Base-by-base conservation (phyloP, 805 yeast species). In the Diddensiella santjacobensis region DNA sequence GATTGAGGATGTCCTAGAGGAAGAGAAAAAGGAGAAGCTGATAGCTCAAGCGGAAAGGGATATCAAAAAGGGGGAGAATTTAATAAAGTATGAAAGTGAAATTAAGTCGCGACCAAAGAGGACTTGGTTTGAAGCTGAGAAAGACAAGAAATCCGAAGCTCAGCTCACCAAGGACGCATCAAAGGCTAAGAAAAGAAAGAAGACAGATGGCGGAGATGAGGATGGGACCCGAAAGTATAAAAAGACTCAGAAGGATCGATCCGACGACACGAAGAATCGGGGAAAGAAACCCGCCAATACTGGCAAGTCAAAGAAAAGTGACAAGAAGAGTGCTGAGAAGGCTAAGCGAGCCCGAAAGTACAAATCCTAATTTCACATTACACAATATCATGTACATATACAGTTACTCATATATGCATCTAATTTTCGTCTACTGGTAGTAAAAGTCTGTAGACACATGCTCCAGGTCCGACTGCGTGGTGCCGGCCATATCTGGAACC, bases 31-130 rank as follows among this genome's bases (percentile, higher is more conserved):
- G 55, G 96, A 87, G 58, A 91, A 91, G 68, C 95, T 88, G 64
- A 72, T 91, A 44, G 65, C 87, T 23, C 79, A 78, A 47, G 98
- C 97, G 1, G 99, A 93, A 71, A 84, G 88, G 85, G 93, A 93
- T 64, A 67, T 91, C 41, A 78, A 77, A 55, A 87, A 85, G 66
- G 96, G 96, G 48, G 85, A 84, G 60, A 93, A 93, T 66, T 59
- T 93, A 64, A 69, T 93, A 54, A 84, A 78, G 62, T 89, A 86
- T 59, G 79, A 80, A 56, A 78, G 78, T 45, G 98, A 93, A 67
- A 93, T 93, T 61, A 77, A 79, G 55, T 72, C 96, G 0, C 79
- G 97, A 61, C 98, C 99, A 29, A 88, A 79, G 67, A 81, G 99
- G 71, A 93, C 99, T 0, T 93, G 99, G 99, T 91, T 93, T 67